Evolutionary conservation across 441 rosid genomes (phyloP), one percentile per base, ranked within the genome.

Genomic region (Flueggea neowawraea): DNA sequence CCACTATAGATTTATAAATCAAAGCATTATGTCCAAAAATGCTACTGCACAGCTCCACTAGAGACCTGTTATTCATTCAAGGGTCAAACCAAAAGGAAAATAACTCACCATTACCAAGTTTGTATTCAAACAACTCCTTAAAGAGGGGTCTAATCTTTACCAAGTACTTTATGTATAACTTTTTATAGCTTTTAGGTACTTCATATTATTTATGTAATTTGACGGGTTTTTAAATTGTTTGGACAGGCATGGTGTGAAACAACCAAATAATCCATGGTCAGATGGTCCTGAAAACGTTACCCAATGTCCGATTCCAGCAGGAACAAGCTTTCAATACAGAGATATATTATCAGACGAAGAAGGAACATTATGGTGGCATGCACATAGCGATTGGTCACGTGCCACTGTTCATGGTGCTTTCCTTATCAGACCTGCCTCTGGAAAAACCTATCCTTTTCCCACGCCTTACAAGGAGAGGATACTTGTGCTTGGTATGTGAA

Each of bases 361-460:
- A 69, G 73, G 73, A 16, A 69, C 68, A 4, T 55, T 69, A 8
- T 67, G 65, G 65, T 67, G 71, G 71, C 71, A 67, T 44, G 71
- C 71, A 3, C 72, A 68, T 22, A 64, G 59, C 48, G 73, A 64
- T 12, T 64, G 74, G 74, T 36, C 69, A 5, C 55, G 74, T 17
- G 61, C 65, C 33, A 64, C 69, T 3, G 69, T 70, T 12, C 62
- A 64, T 48, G 74, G 74, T 3, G 57, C 74, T 50, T 63, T 70
- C 10, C 43, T 70, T 31, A 54, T 70, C 11, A 13, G 16, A 7
- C 74, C 74, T 5, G 39, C 54, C 14, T 8, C 8, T 2, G 66
- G 66, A 36, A 16, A 56, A 8, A 31, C 56, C 4, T 60, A 65
- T 31, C 74, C 74, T 1, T 65, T 64, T 11, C 69, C 57, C 1